phyloP scores from a whole-genome alignment of 768 basidiomycete genomes.

The Tulasnella sp. region DNA sequence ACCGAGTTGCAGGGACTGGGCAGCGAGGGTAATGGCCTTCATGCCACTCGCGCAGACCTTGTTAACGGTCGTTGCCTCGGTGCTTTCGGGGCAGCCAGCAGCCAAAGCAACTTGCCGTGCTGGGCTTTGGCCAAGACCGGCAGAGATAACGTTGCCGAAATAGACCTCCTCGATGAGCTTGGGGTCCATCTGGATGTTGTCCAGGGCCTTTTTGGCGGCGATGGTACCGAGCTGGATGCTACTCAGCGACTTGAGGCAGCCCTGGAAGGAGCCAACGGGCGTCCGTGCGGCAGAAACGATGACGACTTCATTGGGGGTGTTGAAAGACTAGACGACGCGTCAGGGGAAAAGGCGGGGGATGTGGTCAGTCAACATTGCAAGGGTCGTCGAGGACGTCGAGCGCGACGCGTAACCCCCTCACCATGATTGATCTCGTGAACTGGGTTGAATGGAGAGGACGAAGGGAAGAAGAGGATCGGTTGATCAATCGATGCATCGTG shows the following conservation, averaged over 20 bases:
- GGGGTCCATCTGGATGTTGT: conserved; percentile 73
- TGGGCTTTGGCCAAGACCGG: conserved; percentile 95
- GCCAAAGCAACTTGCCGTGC: conserved; percentile 93
- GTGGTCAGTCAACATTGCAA: conserved; percentile 13
- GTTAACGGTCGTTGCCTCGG: conserved; percentile 98
- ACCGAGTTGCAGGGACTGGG: conserved; percentile 84
- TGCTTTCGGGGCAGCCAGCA: conserved; percentile 75
- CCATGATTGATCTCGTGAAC: conserved; percentile 30
- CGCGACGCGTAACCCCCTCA: conserved; percentile 13
- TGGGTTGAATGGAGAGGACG: conserved; percentile 23
- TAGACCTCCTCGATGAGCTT: conserved; percentile 88
- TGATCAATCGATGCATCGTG: conserved; percentile 15
- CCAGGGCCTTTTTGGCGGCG: conserved; percentile 87
- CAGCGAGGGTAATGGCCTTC: conserved; percentile 91
- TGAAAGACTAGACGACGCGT: conserved; percentile 32
- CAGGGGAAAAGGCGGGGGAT: background rate
- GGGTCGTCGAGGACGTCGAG: background rate
- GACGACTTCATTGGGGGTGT: conserved; percentile 70
- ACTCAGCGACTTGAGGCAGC: conserved; percentile 78
- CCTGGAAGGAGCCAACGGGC: conserved; percentile 90
- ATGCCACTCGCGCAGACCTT: conserved; percentile 98
- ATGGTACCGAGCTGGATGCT: conserved; percentile 86
- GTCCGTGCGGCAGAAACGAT: conserved; percentile 93
- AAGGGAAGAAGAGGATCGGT: conserved; percentile 16
- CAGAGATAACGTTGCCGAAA: conserved; percentile 97